These are phyloP conservation scores for Arthroderma sp. DNA, from an alignment of 2,329 filamentous ascomycete species.

Conservation along the genomic window DNA sequence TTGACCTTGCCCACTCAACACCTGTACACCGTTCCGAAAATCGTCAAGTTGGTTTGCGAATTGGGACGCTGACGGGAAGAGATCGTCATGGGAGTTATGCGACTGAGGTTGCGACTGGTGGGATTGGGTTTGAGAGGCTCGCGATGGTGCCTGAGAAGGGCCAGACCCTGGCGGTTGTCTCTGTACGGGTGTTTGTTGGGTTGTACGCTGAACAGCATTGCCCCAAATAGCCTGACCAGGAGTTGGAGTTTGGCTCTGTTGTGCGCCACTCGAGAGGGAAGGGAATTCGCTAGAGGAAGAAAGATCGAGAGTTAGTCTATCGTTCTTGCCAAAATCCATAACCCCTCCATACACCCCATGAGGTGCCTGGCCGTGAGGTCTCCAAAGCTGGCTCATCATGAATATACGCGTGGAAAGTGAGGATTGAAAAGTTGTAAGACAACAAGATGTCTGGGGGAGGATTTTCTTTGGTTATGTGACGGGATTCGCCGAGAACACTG, in stretches of 20 bases:
- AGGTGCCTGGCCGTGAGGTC: too few relatives aligned
- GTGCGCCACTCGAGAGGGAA: constrained; percentile 44
- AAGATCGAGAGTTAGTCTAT: constrained; percentile 9
- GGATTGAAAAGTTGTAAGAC: too few relatives aligned
- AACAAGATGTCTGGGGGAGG: too few relatives aligned
- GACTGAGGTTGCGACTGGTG: constrained; percentile 29
- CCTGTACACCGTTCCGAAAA: constrained; percentile 44
- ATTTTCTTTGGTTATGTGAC: too few relatives aligned
- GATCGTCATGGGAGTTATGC: constrained; percentile 36
- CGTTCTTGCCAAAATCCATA: too few relatives aligned
- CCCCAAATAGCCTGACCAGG: constrained; percentile 44
- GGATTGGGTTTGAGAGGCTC: constrained; percentile 27
- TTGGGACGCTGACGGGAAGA: constrained; percentile 35
- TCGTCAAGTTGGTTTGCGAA: constrained; percentile 41
- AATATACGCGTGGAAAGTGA: too few relatives aligned
- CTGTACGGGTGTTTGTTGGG: constrained; percentile 42
- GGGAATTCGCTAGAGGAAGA: constrained; percentile 45
- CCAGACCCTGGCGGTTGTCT: constrained; percentile 35
- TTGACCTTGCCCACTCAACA: constrained; percentile 39
- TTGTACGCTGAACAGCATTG: constrained; percentile 42
- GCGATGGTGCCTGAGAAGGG: constrained; percentile 28
- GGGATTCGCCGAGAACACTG: neutral
- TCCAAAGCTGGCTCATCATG: too few relatives aligned
- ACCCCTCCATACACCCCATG: too few relatives aligned
- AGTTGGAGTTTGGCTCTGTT: constrained; percentile 40